Conservation (phyloP, 2,329 filamentous ascomycete genomes). For the Aspergillus cejpii region DNA sequence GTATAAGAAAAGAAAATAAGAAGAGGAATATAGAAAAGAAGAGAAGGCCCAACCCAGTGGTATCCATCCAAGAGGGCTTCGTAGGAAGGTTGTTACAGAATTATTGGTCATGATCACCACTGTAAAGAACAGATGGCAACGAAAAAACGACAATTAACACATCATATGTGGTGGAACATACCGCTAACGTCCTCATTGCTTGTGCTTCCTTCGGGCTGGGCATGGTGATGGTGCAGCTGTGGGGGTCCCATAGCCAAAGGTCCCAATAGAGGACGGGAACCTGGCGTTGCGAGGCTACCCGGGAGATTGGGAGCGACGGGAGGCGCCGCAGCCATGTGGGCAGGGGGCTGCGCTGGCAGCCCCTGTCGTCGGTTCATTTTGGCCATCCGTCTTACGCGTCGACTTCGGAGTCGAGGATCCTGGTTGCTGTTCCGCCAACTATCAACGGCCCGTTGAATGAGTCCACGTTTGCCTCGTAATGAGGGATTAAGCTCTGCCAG, state of each 20-base stretch:
- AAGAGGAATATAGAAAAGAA: background rate
- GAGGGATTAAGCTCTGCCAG: slow-evolving; percentile 87
- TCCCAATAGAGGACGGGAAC: slow-evolving; percentile 35
- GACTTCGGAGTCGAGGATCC: slow-evolving; percentile 81
- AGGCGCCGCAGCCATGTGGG: slow-evolving; percentile 59
- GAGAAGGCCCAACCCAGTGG: slow-evolving; percentile 4
- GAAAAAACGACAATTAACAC: slow-evolving; percentile 14
- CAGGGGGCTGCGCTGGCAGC: slow-evolving; percentile 53
- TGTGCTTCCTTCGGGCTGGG: slow-evolving; percentile 59
- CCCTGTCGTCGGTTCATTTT: slow-evolving; percentile 88
- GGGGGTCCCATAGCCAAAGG: slow-evolving; percentile 63
- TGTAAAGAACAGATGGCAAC: background rate
- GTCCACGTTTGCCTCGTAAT: slow-evolving; percentile 82
- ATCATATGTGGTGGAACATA: slow-evolving; percentile 96
- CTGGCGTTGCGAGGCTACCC: slow-evolving; percentile 50
- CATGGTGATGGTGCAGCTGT: slow-evolving; percentile 68
- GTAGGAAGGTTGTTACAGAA: slow-evolving; percentile 10
- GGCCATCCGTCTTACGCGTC: slow-evolving; percentile 87
- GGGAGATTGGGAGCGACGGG: slow-evolving; percentile 59
- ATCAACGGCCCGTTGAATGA: slow-evolving; percentile 95
- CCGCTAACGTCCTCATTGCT: slow-evolving; percentile 71
- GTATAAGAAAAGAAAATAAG: slow-evolving; percentile 5
- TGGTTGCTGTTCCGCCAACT: slow-evolving; percentile 99
- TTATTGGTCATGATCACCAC: slow-evolving; percentile 8
- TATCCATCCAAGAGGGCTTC: slow-evolving; percentile 2